These are phyloP conservation scores for Blastomyces gilchristii DNA, from an alignment of 2,329 filamentous ascomycete species.

Conservation along the genomic window DNA sequence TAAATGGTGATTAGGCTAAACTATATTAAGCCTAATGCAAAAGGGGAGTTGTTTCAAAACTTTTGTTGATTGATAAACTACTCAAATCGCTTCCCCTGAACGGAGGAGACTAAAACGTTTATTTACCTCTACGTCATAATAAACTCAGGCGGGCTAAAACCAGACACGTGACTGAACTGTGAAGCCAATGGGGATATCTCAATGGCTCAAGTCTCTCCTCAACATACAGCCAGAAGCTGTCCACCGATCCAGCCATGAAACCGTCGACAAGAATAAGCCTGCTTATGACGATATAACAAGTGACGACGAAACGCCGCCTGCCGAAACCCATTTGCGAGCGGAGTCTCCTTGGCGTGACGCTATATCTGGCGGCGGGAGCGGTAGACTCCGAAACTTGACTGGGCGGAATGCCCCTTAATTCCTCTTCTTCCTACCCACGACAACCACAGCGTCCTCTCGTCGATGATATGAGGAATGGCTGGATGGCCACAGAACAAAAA, in stretches of 20 bases:
- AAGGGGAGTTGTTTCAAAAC: too few species aligned
- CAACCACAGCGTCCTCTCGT: constrained; percentile 26
- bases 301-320: not conserved
- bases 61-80: too few species aligned
- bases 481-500: constrained; percentile 15
- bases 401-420: constrained; percentile 4
- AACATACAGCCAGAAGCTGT: not conserved
- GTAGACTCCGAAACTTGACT: constrained; percentile 7
- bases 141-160: too few species aligned
- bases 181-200: too few species aligned
- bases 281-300: constrained; percentile 13
- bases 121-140: too few species aligned
- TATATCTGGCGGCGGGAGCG: constrained; percentile 27
- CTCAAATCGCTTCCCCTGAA: too few species aligned
- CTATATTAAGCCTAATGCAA: too few species aligned
- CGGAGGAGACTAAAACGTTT: too few species aligned
- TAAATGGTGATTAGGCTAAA: too few species aligned
- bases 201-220: not conserved
- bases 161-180: too few species aligned
- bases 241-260: constrained; percentile 7
- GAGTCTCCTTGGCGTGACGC: constrained; percentile 25
- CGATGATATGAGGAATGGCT: constrained; percentile 31
- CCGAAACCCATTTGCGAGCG: constrained; percentile 26
- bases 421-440: constrained; percentile 10
- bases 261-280: constrained; percentile 19